Percentiles rank a stretch among this genome's conserved stretches.
Conservation (phyloP, 1,284 basidiomycete species). For the Apiotrichum gracile region DNA sequence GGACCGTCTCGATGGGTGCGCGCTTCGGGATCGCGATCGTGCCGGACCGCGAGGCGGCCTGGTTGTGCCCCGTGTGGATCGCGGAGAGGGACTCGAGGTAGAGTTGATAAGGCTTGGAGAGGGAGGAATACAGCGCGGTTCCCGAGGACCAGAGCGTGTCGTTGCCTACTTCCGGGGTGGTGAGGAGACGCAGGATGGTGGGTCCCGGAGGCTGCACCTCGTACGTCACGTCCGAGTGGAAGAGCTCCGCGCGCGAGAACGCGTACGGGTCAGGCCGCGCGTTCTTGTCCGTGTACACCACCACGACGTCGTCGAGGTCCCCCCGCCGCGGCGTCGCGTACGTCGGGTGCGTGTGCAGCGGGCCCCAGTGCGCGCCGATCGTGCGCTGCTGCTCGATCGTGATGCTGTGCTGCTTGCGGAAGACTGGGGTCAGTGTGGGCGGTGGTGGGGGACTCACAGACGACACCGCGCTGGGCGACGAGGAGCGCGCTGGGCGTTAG, state of each 20-base stretch:
- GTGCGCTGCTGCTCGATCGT: constrained; percentile 65
- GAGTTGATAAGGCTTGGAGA: constrained; percentile 61
- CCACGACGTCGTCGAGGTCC: constrained; percentile 67
- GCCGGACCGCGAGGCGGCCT: constrained; percentile 57
- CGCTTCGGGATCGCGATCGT: constrained; percentile 60
- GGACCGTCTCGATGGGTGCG: constrained; percentile 62
- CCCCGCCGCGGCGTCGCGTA: constrained; percentile 61
- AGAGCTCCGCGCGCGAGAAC: constrained; percentile 71
- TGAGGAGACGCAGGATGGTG: constrained; percentile 75
- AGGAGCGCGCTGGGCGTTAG: constrained; percentile 30
- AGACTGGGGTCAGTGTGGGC: constrained; percentile 21
- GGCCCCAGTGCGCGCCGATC: constrained; percentile 66
- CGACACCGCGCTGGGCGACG: constrained; percentile 41
- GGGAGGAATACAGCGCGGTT: constrained; percentile 63
- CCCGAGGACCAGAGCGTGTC: constrained; percentile 57
- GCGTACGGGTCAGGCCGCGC: constrained; percentile 63
- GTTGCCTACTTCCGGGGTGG: constrained; percentile 63
- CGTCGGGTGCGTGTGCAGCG: constrained; percentile 74
- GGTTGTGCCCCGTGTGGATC: constrained; percentile 60
- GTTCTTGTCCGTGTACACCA: constrained; percentile 53
- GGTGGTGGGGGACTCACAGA: constrained; percentile 28
- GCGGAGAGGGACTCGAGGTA: constrained; percentile 64
- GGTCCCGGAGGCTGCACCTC: constrained; percentile 76
- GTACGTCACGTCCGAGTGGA: constrained; percentile 71
- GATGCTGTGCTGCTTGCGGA: constrained; percentile 39